Evolutionary conservation across 176 grass and related monocot species (phyloP).

Genomic region (Cenchrus americanus): DNA sequence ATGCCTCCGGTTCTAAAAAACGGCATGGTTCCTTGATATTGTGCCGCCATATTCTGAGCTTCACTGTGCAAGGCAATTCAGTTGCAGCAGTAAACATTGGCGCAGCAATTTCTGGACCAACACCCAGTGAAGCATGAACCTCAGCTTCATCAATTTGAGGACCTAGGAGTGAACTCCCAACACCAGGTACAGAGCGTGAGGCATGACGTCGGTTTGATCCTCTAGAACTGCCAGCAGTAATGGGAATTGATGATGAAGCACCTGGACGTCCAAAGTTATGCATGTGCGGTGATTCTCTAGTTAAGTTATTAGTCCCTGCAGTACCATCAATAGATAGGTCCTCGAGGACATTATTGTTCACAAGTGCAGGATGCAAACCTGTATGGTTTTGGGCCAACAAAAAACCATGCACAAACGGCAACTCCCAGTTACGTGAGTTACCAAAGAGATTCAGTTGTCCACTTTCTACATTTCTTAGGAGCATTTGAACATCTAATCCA

Average conservation of each 20-base stretch:
- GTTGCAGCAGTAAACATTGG: conserved; percentile 69
- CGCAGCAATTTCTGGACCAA: conserved; percentile 69
- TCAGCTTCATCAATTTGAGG: conserved; percentile 72
- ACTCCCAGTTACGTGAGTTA: conserved; percentile 79
- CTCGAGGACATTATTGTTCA: conserved; percentile 46
- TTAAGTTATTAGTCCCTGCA: conserved; percentile 38
- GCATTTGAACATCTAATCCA: conserved; percentile 76
- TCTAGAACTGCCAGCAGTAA: conserved; percentile 49
- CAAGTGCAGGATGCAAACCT: conserved; percentile 49
- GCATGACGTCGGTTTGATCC: conserved; percentile 50
- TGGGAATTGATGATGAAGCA: conserved; percentile 51
- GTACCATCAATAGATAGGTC: conserved; percentile 33
- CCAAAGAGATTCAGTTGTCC: conserved; percentile 64
- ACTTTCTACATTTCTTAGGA: conserved; percentile 76
- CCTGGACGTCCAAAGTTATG: conserved; percentile 43
- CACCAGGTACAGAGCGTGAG: conserved; percentile 48
- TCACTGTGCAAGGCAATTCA: conserved; percentile 98
- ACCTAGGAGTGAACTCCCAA: conserved; percentile 56
- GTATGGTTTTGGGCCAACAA: conserved; percentile 78
- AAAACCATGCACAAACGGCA: conserved; percentile 92
- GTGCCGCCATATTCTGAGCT: conserved; percentile 95
- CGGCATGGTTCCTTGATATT: conserved; percentile 68
- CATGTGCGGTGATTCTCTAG: conserved; percentile 41
- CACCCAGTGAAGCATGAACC: conserved; percentile 59
- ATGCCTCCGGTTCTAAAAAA: conserved; percentile 51